A percentile compares a stretch with the other conserved stretches of the same genome.
Conservation (phyloP, 345 rosid species). For the Mangifera indica region DNA sequence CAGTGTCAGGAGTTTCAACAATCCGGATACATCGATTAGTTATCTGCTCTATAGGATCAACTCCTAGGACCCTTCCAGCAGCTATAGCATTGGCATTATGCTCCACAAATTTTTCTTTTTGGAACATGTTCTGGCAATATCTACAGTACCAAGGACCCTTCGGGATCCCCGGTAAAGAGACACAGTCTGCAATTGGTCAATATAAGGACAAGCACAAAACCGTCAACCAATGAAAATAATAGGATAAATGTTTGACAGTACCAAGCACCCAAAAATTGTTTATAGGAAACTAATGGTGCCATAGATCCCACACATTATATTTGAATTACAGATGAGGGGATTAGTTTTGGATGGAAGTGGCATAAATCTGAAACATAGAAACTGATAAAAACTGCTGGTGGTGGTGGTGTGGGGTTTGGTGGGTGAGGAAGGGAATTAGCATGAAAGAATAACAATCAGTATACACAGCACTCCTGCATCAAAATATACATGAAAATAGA, state of each 20-base stretch:
- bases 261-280: neutral
- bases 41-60: conserved; percentile 87
- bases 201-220: neutral
- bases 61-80: conserved; percentile 87
- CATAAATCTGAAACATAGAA: neutral
- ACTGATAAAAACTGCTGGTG: too few species aligned
- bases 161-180: conserved; percentile 52
- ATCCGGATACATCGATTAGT: conserved; percentile 84
- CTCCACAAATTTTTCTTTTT: conserved; percentile 70
- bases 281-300: neutral
- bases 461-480: neutral
- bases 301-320: neutral
- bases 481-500: conserved; percentile 5
- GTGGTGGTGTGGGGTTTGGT: too few species aligned
- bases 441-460: neutral
- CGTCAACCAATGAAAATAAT: conserved; percentile 7
- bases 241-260: conserved; percentile 4
- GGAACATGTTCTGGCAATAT: conserved; percentile 57
- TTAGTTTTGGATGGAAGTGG: neutral
- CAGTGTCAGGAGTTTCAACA: conserved; percentile 57
- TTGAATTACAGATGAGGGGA: neutral
- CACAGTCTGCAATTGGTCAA: conserved; percentile 46
- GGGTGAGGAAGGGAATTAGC: too few species aligned
- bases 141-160: conserved; percentile 80
- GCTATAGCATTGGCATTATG: conserved; percentile 77